A percentile compares a stretch with the other conserved stretches of the same genome.
Conservation (phyloP, 2,329 filamentous ascomycete species). For the Fusarium humuli region DNA sequence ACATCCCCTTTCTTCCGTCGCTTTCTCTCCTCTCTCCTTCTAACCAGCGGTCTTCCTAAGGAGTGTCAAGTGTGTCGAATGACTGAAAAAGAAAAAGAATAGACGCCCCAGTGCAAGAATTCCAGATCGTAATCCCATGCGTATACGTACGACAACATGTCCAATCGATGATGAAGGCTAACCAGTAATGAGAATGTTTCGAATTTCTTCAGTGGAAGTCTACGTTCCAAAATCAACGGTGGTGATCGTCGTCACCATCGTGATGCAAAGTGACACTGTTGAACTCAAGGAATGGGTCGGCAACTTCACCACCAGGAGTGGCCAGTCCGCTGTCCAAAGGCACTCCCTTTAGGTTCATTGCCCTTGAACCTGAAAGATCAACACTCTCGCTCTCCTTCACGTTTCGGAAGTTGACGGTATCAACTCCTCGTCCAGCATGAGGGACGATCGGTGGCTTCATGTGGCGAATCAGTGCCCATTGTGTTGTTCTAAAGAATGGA, state of each 20-base stretch:
- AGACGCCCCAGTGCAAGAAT: slow-evolving; percentile 42
- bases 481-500: slow-evolving; percentile 94
- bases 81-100: slow-evolving; percentile 41
- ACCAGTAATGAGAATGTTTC: slow-evolving; percentile 19
- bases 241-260: slow-evolving; percentile 80
- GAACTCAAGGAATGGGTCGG: slow-evolving; percentile 97
- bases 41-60: slow-evolving; percentile 34
- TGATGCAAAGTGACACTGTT: slow-evolving; percentile 98
- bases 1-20: not conserved
- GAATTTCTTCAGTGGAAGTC: slow-evolving; percentile 6
- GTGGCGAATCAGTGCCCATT: slow-evolving; percentile 96
- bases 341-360: slow-evolving; percentile 75
- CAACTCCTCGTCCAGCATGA: slow-evolving; percentile 87
- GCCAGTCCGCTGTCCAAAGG: slow-evolving; percentile 86
- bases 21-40: slow-evolving; percentile 4
- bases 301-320: slow-evolving; percentile 83
- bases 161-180: slow-evolving; percentile 21
- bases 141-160: slow-evolving; percentile 39
- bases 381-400: slow-evolving; percentile 98
- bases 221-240: slow-evolving; percentile 12
- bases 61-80: slow-evolving; percentile 42
- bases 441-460: slow-evolving; percentile 98
- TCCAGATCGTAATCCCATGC: slow-evolving; percentile 40
- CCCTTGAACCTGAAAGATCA: slow-evolving; percentile 76
- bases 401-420: slow-evolving; percentile 97